Evolutionary conservation across 1,284 basidiomycete genomes (phyloP).

Genomic region (Pyrrhoderma lamaoense): DNA sequence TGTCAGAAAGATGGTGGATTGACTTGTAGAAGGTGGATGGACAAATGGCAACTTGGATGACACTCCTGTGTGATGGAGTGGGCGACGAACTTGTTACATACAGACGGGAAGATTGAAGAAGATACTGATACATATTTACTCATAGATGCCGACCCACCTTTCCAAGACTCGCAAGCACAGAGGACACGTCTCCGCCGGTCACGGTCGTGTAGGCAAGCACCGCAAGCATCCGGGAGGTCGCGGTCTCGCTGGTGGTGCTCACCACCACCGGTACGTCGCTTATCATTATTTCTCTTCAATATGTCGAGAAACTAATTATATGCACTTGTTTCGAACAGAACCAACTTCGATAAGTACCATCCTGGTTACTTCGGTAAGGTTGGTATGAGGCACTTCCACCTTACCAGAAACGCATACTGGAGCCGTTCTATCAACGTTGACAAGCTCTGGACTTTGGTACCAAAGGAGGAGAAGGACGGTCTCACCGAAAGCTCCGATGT

Average conservation of each 20-base stretch:
- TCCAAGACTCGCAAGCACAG: constrained; percentile 97
- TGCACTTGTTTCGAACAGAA: constrained; percentile 35
- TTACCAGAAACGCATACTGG: constrained; percentile 88
- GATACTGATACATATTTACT: no score
- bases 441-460: constrained; percentile 82
- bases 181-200: constrained; percentile 97
- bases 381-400: constrained; percentile 98
- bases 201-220: constrained; percentile 99
- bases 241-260: constrained; percentile 99
- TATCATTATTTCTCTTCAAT: constrained; percentile 2
- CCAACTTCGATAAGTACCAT: constrained; percentile 92
- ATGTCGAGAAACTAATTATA: background rate
- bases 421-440: constrained; percentile 96
- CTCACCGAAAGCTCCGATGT: constrained; percentile 63
- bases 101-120: no score
- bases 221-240: constrained; percentile 99
- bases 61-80: no score
- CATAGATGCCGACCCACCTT: constrained; percentile 85
- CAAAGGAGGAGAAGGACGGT: constrained; percentile 68
- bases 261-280: constrained; percentile 87
- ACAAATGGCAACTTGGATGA: no score
- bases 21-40: background rate
- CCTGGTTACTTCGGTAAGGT: constrained; percentile 99
- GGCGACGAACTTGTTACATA: no score
- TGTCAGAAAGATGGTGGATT: constrained; percentile 3